Evolutionary conservation across 139 green algal genomes (phyloP), one percentile per base, ranked within the genome.

Genomic region (Closterium sp.): DNA sequence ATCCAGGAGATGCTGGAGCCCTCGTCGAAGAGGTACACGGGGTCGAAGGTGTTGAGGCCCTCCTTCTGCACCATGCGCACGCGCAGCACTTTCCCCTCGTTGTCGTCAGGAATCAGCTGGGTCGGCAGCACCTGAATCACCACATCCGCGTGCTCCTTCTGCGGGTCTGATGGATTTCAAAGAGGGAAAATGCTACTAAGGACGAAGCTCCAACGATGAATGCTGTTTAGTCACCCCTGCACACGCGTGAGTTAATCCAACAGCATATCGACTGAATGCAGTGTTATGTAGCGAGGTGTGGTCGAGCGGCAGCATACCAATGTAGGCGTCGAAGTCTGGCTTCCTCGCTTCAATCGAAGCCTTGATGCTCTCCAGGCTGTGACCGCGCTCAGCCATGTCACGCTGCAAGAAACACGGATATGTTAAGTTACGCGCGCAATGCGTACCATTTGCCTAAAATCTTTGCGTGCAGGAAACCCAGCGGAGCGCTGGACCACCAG

Each of bases 41-140:
- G 97, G 94, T 97, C 96, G 92, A 98, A 99, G 88, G 96, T 92
- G 91, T 97, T 94, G 35, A 96, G 95, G 93, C 96, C 96, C 96
- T 99, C 98, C 96, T 99, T 99, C 97, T 98, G 97, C 97, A 99
- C 99, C 92, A 99, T 96, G 94, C 98, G 97, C 93, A 99, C 98
- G 83, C 98, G 96, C 93, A 99, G 96, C 94, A 99, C 97, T 97
- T 99, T 99, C 95, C 97, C 97, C 96, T 99, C 97, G 92, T 98
- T 96, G 93, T 98, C 97, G 91, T 99, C 98, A 28, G 98, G 98
- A 87, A 99, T 98, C 94, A 99, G 97, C 96, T 99, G 98, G 0
- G 98, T 99, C 87, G 98, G 98, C 93, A 99, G 97, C 90, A 99
- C 98, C 97, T 99, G 96, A 95, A 99, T 98, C 95, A 99, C 96